Percentiles rank a stretch among this genome's conserved stretches.
These are phyloP conservation scores for Periconia macrospinosa DNA, from an alignment of 2,329 filamentous ascomycete species.

Conservation along the genomic window DNA sequence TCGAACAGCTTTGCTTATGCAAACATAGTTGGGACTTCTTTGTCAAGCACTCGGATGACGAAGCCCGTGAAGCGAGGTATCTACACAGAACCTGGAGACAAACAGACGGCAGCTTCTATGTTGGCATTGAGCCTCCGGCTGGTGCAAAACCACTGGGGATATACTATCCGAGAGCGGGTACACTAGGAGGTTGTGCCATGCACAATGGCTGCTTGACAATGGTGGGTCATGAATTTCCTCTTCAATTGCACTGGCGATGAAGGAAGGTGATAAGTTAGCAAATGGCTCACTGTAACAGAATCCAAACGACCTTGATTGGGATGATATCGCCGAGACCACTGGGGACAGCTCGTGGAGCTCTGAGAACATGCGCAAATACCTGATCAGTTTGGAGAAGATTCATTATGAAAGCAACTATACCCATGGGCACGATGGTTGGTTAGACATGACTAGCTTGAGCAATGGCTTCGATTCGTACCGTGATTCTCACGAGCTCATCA, in stretches of 20 bases:
- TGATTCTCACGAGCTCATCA: slow-evolving; percentile 17
- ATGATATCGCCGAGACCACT: slow-evolving; percentile 59
- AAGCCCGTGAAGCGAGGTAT: slow-evolving; percentile 55
- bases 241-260: slow-evolving; percentile 48
- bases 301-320: slow-evolving; percentile 61
- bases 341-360: slow-evolving; percentile 61
- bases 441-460: slow-evolving; percentile 29
- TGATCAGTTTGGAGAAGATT: slow-evolving; percentile 33
- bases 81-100: slow-evolving; percentile 61
- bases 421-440: slow-evolving; percentile 26
- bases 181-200: slow-evolving; percentile 60
- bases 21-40: slow-evolving; percentile 63
- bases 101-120: slow-evolving; percentile 55
- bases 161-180: slow-evolving; percentile 61
- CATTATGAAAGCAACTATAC: slow-evolving; percentile 27
- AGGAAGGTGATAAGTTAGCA: not conserved
- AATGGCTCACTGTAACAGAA: slow-evolving; percentile 19
- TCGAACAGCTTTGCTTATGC: slow-evolving; percentile 32
- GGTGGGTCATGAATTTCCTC: slow-evolving; percentile 17
- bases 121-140: slow-evolving; percentile 54
- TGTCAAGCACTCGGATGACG: slow-evolving; percentile 60
- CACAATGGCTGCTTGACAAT: slow-evolving; percentile 58
- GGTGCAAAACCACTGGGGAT: slow-evolving; percentile 56
- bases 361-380: slow-evolving; percentile 61
- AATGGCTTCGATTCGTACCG: slow-evolving; percentile 19